phyloP scores from a whole-genome alignment of 2,329 filamentous ascomycete genomes.

The Penicillium oxalicum region DNA sequence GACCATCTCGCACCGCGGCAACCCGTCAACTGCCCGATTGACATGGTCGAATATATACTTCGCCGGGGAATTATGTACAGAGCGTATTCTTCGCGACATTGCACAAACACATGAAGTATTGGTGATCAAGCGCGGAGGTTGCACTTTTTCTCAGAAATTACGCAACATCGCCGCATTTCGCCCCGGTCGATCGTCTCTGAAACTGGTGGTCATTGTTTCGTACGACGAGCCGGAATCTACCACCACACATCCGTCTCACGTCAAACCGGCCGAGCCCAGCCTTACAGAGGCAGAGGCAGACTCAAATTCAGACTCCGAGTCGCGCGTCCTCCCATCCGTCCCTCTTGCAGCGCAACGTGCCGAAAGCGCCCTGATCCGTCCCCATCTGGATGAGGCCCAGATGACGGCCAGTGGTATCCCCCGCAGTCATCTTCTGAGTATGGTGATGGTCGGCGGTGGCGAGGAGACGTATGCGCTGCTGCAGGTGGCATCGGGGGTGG shows the following conservation, averaged over 20 bases:
- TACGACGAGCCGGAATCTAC: constrained; percentile 43
- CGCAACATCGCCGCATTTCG: constrained; percentile 74
- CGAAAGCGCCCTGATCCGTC: constrained; percentile 49
- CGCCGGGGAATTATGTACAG: constrained; percentile 60
- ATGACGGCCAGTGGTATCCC: constrained; percentile 62
- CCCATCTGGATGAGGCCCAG: constrained; percentile 71
- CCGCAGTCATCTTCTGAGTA: constrained; percentile 66
- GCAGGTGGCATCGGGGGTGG: constrained; percentile 58
- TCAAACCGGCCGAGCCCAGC: constrained; percentile 5
- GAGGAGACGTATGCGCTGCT: constrained; percentile 61
- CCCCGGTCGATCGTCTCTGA: constrained; percentile 56
- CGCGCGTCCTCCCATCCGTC: constrained; percentile 15
- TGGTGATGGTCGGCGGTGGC: constrained; percentile 76
- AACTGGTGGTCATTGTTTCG: constrained; percentile 74
- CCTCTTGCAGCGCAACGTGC: constrained; percentile 38
- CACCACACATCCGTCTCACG: constrained; percentile 20
- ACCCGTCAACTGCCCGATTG: constrained; percentile 46
- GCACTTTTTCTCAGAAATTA: constrained; percentile 77
- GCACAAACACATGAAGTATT: constrained; percentile 64
- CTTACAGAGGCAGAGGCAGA: constrained; percentile 7
- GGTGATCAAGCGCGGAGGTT: constrained; percentile 73
- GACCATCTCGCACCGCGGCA: constrained; percentile 26
- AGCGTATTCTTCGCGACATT: constrained; percentile 48
- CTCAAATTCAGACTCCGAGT: constrained; percentile 2
- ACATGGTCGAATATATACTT: constrained; percentile 68